A percentile compares a stretch with the other conserved stretches of the same genome.
Conservation (phyloP, 1,139 yeast species). For the Candida labiduridarum region DNA sequence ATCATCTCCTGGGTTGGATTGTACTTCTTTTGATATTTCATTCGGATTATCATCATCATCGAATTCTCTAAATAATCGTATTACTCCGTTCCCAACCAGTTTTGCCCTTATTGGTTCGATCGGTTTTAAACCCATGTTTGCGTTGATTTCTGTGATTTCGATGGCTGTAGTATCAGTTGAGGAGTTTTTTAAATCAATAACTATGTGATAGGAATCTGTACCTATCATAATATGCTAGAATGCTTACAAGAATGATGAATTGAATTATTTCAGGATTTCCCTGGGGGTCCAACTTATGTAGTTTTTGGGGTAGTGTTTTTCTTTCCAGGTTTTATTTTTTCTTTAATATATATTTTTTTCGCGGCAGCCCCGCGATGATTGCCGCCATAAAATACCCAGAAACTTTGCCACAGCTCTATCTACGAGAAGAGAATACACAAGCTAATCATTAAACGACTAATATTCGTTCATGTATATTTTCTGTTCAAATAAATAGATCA, state of each 20-base stretch:
- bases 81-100: constrained; percentile 72
- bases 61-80: constrained; percentile 64
- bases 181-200: constrained; percentile 26
- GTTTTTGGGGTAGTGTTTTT: not conserved
- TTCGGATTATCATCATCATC: constrained; percentile 21
- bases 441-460: not conserved
- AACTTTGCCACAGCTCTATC: not conserved
- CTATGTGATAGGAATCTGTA: constrained; percentile 44
- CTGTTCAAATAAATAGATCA: not conserved
- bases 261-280: not conserved
- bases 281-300: not conserved
- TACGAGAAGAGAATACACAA: not conserved
- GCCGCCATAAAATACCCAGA: not conserved
- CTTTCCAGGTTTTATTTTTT: not conserved
- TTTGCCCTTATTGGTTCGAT: constrained; percentile 57
- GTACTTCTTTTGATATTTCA: constrained; percentile 2
- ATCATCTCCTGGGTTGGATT: constrained; percentile 46
- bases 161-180: constrained; percentile 17
- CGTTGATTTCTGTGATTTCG: constrained; percentile 28
- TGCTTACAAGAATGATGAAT: not conserved
- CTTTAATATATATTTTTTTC: not conserved
- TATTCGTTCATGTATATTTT: too few species aligned
- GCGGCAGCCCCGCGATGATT: not conserved
- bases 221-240: constrained; percentile 39
- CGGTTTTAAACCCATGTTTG: constrained; percentile 18